phyloP scores from a whole-genome alignment of 1,284 basidiomycete genomes.

The Spongiforma sp. region DNA sequence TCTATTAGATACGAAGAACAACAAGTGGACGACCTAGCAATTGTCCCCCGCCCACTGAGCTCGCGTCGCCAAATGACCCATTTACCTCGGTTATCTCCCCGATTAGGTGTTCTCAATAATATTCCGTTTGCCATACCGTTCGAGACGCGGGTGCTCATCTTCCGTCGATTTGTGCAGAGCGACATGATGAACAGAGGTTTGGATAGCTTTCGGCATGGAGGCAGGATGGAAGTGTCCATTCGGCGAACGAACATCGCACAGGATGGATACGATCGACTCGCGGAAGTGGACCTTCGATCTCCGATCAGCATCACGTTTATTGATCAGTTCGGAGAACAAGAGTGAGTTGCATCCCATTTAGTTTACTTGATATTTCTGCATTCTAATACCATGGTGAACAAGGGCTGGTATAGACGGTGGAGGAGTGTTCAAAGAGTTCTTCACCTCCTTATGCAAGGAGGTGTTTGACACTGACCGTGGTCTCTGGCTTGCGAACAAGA shows the following conservation, averaged over 20 bases:
- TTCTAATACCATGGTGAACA: slow-evolving; percentile 16
- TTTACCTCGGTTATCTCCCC: slow-evolving; percentile 73
- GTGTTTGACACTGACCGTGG: slow-evolving; percentile 96
- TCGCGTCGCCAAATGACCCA: slow-evolving; percentile 77
- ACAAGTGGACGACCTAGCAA: slow-evolving; percentile 42
- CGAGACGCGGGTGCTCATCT: slow-evolving; percentile 87
- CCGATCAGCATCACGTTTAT: slow-evolving; percentile 89
- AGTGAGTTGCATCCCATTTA: slow-evolving; percentile 53
- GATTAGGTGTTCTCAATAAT: slow-evolving; percentile 92
- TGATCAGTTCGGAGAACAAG: slow-evolving; percentile 86
- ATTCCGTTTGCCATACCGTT: slow-evolving; percentile 98
- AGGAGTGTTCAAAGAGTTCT: slow-evolving; percentile 97
- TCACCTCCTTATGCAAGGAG: slow-evolving; percentile 90
- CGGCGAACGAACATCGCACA: slow-evolving; percentile 80
- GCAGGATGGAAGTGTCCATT: slow-evolving; percentile 62
- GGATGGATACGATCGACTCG: slow-evolving; percentile 87
- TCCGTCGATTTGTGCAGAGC: slow-evolving; percentile 80
- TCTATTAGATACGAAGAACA: slow-evolving; percentile 60
- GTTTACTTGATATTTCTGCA: not conserved
- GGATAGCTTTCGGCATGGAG: slow-evolving; percentile 21
- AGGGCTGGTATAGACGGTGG: slow-evolving; percentile 95
- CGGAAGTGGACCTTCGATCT: slow-evolving; percentile 78
- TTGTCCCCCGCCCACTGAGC: slow-evolving; percentile 43
- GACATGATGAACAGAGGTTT: slow-evolving; percentile 46
- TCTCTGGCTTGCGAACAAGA: slow-evolving; percentile 88